These are phyloP conservation scores for Fraxinus greggii DNA, from an alignment of 305 asterid genomes.

Conservation along the genomic window DNA sequence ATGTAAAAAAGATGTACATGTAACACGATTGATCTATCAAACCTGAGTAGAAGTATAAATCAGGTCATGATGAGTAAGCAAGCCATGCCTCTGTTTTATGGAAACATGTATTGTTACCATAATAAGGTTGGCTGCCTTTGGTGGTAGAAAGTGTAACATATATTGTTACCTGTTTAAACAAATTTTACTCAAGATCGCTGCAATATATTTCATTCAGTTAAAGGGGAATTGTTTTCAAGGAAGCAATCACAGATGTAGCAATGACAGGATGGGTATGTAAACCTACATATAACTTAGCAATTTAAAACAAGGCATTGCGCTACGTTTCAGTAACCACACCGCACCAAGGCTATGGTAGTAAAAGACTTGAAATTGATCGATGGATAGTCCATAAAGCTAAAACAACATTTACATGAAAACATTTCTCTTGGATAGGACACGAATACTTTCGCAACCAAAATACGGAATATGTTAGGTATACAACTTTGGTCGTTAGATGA, in stretches of 20 bases:
- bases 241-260: neutral
- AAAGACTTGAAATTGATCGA: neutral
- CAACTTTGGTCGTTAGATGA: neutral
- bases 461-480: too few relatives aligned
- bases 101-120: neutral
- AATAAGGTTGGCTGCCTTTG: neutral
- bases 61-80: neutral
- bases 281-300: neutral
- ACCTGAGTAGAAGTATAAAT: neutral
- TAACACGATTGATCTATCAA: too few relatives aligned
- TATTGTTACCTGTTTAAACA: neutral
- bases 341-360: neutral
- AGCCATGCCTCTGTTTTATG: neutral
- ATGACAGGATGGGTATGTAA: neutral
- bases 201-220: too few relatives aligned
- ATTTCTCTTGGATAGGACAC: neutral
- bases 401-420: neutral
- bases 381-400: neutral
- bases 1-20: too few relatives aligned
- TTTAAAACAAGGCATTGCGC: neutral
- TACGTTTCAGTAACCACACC: neutral
- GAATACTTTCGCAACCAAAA: neutral
- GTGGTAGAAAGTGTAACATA: neutral
- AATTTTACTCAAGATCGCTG: neutral
- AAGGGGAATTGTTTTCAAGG: neutral